A percentile compares a stretch with the other conserved stretches of the same genome.
Evolutionary conservation across 2,329 filamentous ascomycete species (phyloP).

Genomic region (Pyricularia sp.): DNA sequence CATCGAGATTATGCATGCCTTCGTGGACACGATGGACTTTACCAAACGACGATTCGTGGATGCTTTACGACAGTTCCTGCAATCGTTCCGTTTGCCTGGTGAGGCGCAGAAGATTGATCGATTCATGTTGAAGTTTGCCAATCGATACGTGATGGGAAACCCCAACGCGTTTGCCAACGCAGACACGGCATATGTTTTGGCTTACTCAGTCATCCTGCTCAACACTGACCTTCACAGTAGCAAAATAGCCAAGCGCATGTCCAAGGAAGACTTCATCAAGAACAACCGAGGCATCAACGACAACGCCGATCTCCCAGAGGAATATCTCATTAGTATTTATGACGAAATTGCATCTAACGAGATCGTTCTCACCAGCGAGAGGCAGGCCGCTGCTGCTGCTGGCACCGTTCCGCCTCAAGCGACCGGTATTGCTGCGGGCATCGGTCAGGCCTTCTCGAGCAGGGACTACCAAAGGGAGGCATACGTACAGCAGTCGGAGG

Average conservation of each 20-base stretch:
- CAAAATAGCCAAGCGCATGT: constrained; percentile 82
- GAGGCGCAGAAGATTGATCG: constrained; percentile 99
- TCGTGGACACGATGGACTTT: constrained; percentile 94
- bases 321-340: constrained; percentile 82
- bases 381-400: constrained; percentile 76
- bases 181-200: constrained; percentile 91
- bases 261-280: constrained; percentile 94
- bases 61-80: constrained; percentile 80
- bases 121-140: constrained; percentile 98
- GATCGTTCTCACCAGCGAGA: constrained; percentile 89
- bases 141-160: constrained; percentile 89
- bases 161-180: constrained; percentile 97
- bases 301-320: constrained; percentile 82
- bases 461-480: constrained; percentile 88
- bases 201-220: constrained; percentile 93
- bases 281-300: constrained; percentile 99
- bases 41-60: constrained; percentile 86
- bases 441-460: constrained; percentile 83
- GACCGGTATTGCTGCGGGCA: constrained; percentile 66
- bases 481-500: constrained; percentile 89
- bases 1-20: constrained; percentile 96
- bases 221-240: constrained; percentile 93
- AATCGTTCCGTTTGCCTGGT: constrained; percentile 88
- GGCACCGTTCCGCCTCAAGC: constrained; percentile 53
- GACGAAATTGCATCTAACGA: constrained; percentile 89